Conservation (phyloP, 2,329 filamentous ascomycete genomes). For the Colletotrichum theobromicola region DNA sequence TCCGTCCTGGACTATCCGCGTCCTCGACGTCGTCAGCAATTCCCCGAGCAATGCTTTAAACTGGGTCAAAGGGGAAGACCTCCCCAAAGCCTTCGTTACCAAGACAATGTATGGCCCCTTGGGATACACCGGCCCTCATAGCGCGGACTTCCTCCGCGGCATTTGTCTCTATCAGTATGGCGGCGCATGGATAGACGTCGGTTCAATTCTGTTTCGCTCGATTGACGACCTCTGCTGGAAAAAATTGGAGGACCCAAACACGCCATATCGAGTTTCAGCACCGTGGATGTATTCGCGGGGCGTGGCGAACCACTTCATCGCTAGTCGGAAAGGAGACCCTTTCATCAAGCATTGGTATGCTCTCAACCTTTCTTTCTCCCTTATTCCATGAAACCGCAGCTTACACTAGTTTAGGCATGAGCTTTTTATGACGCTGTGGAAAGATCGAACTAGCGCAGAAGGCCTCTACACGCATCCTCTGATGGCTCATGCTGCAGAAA, state of each 20-base stretch:
- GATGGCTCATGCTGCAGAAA: constrained; percentile 28
- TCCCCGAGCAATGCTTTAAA: constrained; percentile 43
- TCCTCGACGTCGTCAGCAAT: constrained; percentile 39
- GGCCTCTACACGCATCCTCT: constrained; percentile 30
- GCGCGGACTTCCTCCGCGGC: constrained; percentile 46
- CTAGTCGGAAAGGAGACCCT: constrained; percentile 39
- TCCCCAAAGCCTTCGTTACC: constrained; percentile 28
- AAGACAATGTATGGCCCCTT: constrained; percentile 44
- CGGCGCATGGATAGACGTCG: constrained; percentile 46
- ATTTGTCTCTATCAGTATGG: constrained; percentile 42
- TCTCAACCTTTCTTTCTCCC: rapidly evolving
- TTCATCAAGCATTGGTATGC: constrained; percentile 40
- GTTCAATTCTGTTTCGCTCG: constrained; percentile 38
- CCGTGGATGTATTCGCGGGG: constrained; percentile 27
- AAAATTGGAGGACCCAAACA: constrained; percentile 34
- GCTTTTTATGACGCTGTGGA: constrained; percentile 34
- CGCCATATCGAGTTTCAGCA: constrained; percentile 34
- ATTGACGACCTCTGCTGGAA: constrained; percentile 44
- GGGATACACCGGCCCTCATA: constrained; percentile 37
- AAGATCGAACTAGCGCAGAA: constrained; percentile 27
- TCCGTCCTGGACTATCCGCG: constrained; percentile 43
- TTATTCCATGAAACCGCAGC: background rate
- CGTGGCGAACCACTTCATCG: constrained; percentile 35
- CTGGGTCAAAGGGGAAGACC: constrained; percentile 30
- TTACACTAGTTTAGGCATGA: constrained; percentile 34